Conservation (phyloP, 306 rosid genomes). For the Astragalus membranaceus region DNA sequence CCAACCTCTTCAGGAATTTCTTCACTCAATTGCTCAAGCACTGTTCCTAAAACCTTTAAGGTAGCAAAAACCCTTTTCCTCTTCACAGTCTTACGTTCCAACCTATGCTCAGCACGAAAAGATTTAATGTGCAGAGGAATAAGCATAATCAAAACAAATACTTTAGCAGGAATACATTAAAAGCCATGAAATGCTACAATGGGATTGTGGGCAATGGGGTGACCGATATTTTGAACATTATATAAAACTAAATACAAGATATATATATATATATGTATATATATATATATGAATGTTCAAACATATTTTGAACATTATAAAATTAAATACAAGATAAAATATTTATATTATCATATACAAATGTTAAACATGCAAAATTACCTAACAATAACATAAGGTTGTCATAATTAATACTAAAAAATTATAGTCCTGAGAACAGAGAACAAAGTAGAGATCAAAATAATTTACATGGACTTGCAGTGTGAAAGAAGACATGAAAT, state of each 20-base stretch:
- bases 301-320: neutral
- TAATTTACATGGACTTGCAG: neutral
- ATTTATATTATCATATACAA: neutral
- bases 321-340: neutral
- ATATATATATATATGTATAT: no score
- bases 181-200: neutral
- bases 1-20: conserved; percentile 93
- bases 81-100: conserved; percentile 78
- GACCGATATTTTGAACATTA: neutral
- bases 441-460: neutral
- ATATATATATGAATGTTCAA: no score
- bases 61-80: conserved; percentile 89
- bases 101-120: conserved; percentile 41
- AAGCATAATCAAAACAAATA: neutral
- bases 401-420: neutral
- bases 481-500: neutral
- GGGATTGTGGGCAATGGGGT: neutral
- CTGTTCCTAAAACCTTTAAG: conserved; percentile 71
- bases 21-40: conserved; percentile 64
- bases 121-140: neutral
- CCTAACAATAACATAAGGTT: neutral
- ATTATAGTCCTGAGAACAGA: neutral
- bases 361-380: neutral
- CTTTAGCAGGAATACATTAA: neutral
- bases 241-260: no score